Evolutionary conservation across 192 early-diverging fungal species (phyloP).

Genomic region (Coemansia sp.): DNA sequence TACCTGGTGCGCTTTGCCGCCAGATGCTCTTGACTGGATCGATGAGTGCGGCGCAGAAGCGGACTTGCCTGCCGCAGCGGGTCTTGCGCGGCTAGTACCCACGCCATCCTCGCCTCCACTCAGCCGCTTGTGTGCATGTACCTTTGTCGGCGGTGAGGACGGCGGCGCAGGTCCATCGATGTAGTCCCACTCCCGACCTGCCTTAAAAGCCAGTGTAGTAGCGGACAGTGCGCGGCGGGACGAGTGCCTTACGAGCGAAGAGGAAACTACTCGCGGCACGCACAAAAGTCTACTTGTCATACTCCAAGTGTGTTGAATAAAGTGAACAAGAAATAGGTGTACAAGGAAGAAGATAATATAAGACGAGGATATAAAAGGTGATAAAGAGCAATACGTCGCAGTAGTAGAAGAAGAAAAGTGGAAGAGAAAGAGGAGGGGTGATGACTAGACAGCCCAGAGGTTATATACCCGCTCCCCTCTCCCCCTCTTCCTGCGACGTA

Average conservation of each 20-base stretch:
- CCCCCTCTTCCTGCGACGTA: constrained; percentile 5
- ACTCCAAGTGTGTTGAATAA: neutral
- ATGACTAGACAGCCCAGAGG: neutral
- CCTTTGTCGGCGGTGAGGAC: neutral
- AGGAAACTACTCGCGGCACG: constrained; percentile 14
- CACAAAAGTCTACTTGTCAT: constrained; percentile 41
- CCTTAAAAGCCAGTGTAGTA: constrained; percentile 17
- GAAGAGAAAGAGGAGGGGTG: neutral
- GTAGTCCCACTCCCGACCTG: constrained; percentile 55
- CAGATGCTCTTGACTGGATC: constrained; percentile 7
- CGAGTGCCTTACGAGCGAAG: constrained; percentile 11
- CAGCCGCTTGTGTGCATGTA: neutral
- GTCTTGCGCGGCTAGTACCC: neutral
- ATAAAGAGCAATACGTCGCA: too few relatives aligned
- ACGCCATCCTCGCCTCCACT: neutral
- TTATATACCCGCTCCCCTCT: constrained; percentile 1
- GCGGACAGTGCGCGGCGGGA: constrained; percentile 17
- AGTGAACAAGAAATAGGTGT: neutral
- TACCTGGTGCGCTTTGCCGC: constrained; percentile 9
- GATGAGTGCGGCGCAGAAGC: neutral
- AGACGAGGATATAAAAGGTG: too few relatives aligned
- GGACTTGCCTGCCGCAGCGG: neutral
- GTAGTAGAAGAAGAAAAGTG: neutral
- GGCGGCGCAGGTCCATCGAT: constrained; percentile 33
- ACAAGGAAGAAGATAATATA: neutral